Conservation (phyloP, 1,139 yeast genomes). For the Debaryomycetaceae sp. region DNA sequence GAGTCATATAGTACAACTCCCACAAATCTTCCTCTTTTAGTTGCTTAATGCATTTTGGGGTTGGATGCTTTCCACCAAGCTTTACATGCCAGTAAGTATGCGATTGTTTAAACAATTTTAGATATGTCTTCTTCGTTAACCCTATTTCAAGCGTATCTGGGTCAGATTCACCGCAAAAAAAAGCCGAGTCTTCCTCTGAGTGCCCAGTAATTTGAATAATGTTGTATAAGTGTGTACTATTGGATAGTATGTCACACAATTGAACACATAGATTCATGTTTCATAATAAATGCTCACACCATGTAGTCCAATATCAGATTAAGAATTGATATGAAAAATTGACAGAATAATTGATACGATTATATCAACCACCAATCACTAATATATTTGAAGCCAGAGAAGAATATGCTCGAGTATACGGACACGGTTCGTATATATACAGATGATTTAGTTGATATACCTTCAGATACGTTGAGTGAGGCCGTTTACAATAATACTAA, state of each 20-base stretch:
- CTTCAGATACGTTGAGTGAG: slow-evolving; percentile 28
- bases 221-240: slow-evolving; percentile 12
- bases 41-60: background rate
- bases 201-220: slow-evolving; percentile 22
- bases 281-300: slow-evolving; percentile 6
- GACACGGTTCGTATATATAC: background rate
- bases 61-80: background rate
- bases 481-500: slow-evolving; percentile 31
- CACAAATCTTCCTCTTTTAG: slow-evolving; percentile 3
- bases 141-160: slow-evolving; percentile 31
- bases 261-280: slow-evolving; percentile 1
- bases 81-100: slow-evolving; percentile 30
- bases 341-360: background rate
- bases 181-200: slow-evolving; percentile 6
- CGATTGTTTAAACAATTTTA: slow-evolving; percentile 30
- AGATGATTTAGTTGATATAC: slow-evolving; percentile 21
- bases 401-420: background rate
- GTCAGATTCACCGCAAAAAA: slow-evolving; percentile 10
- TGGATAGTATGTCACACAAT: slow-evolving; percentile 12
- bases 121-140: slow-evolving; percentile 26
- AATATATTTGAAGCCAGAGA: no score
- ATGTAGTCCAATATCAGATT: slow-evolving; percentile 1
- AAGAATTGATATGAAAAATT: background rate
- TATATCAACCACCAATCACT: no score
- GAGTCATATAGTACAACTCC: slow-evolving; percentile 22